Evolutionary conservation across 345 rosid species (phyloP).

Genomic region (Cardiospermum halicacabum): DNA sequence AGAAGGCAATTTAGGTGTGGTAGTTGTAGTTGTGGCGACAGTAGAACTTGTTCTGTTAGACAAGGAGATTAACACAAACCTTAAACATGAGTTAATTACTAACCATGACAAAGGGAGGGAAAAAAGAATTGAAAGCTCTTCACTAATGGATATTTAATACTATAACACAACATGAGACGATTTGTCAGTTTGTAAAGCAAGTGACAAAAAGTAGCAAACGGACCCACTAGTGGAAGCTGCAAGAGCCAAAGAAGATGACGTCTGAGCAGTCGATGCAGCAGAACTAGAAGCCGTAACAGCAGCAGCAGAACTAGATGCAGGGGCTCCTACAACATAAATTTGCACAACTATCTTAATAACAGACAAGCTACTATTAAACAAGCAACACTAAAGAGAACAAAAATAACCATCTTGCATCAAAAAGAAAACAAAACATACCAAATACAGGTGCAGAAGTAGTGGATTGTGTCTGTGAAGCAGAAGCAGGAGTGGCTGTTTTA

Average conservation of each 20-base stretch:
- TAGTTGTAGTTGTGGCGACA: slow-evolving; percentile 38
- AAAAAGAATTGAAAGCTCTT: neutral
- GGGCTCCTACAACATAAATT: slow-evolving; percentile 39
- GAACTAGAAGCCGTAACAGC: slow-evolving; percentile 39
- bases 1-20: slow-evolving; percentile 74
- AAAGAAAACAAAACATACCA: slow-evolving; percentile 39
- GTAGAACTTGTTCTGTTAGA: slow-evolving; percentile 50
- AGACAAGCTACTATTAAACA: neutral
- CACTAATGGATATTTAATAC: too few relatives aligned
- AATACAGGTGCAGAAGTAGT: slow-evolving; percentile 37
- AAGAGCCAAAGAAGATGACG: slow-evolving; percentile 42
- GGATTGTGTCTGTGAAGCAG: slow-evolving; percentile 50
- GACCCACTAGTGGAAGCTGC: slow-evolving; percentile 78
- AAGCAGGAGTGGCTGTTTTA: slow-evolving; percentile 35
- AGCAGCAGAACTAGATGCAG: slow-evolving; percentile 47
- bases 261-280: slow-evolving; percentile 40
- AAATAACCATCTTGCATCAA: neutral
- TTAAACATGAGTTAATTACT: neutral
- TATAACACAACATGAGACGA: too few relatives aligned
- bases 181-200: neutral
- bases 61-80: slow-evolving; percentile 7
- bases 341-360: neutral
- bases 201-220: slow-evolving; percentile 35
- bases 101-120: neutral
- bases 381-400: neutral